Evolutionary conservation across 192 early-diverging fungal genomes (phyloP).

Genomic region (Coemansia interrupta): DNA sequence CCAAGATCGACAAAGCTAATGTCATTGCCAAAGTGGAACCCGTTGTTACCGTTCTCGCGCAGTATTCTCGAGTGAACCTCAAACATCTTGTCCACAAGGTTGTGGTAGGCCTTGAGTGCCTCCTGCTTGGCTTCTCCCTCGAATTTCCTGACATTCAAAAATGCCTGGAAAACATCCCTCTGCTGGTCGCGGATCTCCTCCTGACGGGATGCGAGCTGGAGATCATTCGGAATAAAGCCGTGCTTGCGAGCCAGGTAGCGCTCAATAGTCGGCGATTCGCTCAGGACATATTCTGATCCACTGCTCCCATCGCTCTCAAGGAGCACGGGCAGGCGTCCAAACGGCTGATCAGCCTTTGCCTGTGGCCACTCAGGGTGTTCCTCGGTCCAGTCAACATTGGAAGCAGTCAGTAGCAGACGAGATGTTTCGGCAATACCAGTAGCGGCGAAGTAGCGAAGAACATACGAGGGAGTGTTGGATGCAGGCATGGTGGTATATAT

Average conservation of each 20-base stretch:
- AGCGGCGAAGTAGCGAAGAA: constrained; percentile 37
- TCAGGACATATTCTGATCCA: constrained; percentile 19
- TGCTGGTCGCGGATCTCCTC: constrained; percentile 30
- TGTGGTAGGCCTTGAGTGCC: constrained; percentile 8
- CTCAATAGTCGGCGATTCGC: constrained; percentile 51
- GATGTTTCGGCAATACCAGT: constrained; percentile 24
- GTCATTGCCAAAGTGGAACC: constrained; percentile 42
- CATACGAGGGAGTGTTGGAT: constrained; percentile 15
- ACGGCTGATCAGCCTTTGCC: constrained; percentile 45
- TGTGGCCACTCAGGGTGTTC: constrained; percentile 49
- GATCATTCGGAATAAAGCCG: constrained; percentile 34
- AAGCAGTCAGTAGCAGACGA: constrained; percentile 39
- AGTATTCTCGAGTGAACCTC: constrained; percentile 31
- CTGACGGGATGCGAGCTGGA: constrained; percentile 26
- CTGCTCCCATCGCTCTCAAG: constrained; percentile 33
- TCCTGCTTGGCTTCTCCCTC: constrained; percentile 14
- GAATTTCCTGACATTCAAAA: neutral
- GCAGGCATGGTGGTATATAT: neutral
- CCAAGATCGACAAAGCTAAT: constrained; percentile 43
- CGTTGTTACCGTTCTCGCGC: constrained; percentile 53
- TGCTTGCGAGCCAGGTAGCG: constrained; percentile 54
- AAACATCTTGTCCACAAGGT: constrained; percentile 20
- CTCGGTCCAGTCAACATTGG: constrained; percentile 42
- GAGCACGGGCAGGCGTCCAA: constrained; percentile 53
- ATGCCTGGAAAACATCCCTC: constrained; percentile 1